A percentile compares a stretch with the other conserved stretches of the same genome.
phyloP scores from a whole-genome alignment of 352 stramenopile species.

The Phytophthora vignae region DNA sequence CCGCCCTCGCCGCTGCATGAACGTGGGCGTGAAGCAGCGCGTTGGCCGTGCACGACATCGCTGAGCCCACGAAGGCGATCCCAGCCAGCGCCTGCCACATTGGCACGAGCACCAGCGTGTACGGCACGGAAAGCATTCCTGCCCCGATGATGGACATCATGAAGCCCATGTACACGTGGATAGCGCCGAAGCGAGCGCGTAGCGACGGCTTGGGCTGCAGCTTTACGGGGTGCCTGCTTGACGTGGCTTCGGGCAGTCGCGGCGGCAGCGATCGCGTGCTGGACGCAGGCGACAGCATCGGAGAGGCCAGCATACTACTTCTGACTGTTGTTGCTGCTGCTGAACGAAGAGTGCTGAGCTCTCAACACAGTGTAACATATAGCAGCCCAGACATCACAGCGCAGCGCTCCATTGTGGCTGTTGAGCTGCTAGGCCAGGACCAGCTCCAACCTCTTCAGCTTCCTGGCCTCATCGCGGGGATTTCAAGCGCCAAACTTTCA shows the following conservation, averaged over 20 bases:
- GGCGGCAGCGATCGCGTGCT: constrained; percentile 34
- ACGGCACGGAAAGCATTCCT: constrained; percentile 75
- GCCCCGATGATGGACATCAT: constrained; percentile 84
- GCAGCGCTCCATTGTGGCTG: constrained; percentile 14
- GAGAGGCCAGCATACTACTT: constrained; percentile 28
- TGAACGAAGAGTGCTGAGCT: constrained; percentile 3
- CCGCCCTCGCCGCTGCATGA: constrained; percentile 53
- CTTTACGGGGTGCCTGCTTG: constrained; percentile 1
- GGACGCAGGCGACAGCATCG: constrained; percentile 30
- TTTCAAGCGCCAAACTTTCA: not conserved
- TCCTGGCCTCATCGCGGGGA: constrained; percentile 15
- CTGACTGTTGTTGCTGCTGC: not conserved
- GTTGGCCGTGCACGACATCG: constrained; percentile 61
- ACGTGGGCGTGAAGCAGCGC: constrained; percentile 64
- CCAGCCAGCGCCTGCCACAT: constrained; percentile 43
- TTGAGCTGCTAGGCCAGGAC: not conserved
- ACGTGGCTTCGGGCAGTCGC: constrained; percentile 19
- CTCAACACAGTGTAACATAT: not conserved
- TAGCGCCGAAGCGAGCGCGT: not conserved
- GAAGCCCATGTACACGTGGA: constrained; percentile 75
- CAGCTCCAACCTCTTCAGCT: not conserved
- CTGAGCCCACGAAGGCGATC: constrained; percentile 49
- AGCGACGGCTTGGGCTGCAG: constrained; percentile 10
- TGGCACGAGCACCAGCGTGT: constrained; percentile 65
- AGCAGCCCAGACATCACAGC: not conserved